A percentile compares a stretch with the other conserved stretches of the same genome.
phyloP scores from a whole-genome alignment of 768 basidiomycete genomes.

The Termitomyces sp. region DNA sequence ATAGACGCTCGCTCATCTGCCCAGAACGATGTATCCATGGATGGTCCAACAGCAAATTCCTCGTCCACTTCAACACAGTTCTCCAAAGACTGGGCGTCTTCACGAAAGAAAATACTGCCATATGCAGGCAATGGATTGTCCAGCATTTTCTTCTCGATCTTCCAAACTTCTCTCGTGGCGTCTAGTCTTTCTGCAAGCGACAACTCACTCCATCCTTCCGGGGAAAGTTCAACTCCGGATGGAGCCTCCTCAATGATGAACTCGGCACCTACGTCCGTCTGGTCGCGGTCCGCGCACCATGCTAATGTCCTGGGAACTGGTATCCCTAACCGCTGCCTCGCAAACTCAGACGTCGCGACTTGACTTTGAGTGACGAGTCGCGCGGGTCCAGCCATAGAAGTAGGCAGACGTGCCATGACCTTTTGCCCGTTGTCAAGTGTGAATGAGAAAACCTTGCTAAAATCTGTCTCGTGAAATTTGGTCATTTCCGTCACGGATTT shows the following conservation, averaged over 20 bases:
- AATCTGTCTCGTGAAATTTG: background rate
- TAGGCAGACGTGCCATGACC: background rate
- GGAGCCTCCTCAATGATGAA: constrained; percentile 1
- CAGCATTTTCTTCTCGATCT: background rate
- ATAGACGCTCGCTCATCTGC: background rate
- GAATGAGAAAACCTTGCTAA: background rate
- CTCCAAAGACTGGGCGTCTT: background rate
- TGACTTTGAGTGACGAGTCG: background rate
- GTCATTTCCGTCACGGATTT: background rate
- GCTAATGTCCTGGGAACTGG: background rate
- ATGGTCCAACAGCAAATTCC: background rate
- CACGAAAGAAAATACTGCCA: background rate
- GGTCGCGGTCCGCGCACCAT: background rate
- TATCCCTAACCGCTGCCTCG: background rate
- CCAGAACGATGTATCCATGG: background rate
- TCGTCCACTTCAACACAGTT: background rate
- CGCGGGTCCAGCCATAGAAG: background rate
- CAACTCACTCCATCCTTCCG: background rate
- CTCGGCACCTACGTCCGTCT: constrained; percentile 2
- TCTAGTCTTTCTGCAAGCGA: background rate
- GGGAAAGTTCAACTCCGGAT: background rate
- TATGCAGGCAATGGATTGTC: background rate
- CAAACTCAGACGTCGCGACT: constrained; percentile 5
- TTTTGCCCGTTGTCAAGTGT: constrained; percentile 1
- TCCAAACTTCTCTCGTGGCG: background rate